A percentile compares a stretch with the other conserved stretches of the same genome.
These are phyloP conservation scores for Skeletonema potamos DNA, from an alignment of 108 stramenopile genomes.

Conservation along the genomic window DNA sequence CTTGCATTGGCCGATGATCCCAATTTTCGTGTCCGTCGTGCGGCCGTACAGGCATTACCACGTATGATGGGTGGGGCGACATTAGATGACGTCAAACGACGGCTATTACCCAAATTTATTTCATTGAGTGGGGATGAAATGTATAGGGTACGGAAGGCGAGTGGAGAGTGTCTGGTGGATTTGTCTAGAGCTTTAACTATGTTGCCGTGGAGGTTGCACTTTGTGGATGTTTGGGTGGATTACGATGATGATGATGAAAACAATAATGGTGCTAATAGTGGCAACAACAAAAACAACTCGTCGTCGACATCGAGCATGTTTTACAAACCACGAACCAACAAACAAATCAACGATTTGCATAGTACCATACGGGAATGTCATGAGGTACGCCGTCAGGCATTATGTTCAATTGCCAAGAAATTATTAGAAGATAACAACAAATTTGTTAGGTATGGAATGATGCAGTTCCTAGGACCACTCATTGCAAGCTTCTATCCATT, in stretches of 20 bases:
- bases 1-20: slow-evolving; percentile 88
- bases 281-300: not conserved
- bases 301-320: slow-evolving; percentile 16
- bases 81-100: slow-evolving; percentile 66
- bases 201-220: slow-evolving; percentile 46
- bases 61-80: slow-evolving; percentile 83
- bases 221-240: slow-evolving; percentile 37
- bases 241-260: not conserved
- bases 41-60: slow-evolving; percentile 92
- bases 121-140: slow-evolving; percentile 90
- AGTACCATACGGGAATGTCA: slow-evolving; percentile 40
- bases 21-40: slow-evolving; percentile 91
- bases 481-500: slow-evolving; percentile 86
- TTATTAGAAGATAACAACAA: slow-evolving; percentile 73
- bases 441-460: slow-evolving; percentile 85
- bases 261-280: not conserved
- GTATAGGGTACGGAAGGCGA: slow-evolving; percentile 87
- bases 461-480: slow-evolving; percentile 88
- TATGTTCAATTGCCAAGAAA: slow-evolving; percentile 74
- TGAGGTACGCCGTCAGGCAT: slow-evolving; percentile 54
- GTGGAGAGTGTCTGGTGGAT: slow-evolving; percentile 86
- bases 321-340: slow-evolving; percentile 28
- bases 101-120: slow-evolving; percentile 92
- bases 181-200: slow-evolving; percentile 69
- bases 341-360: slow-evolving; percentile 19